A percentile compares a stretch with the other conserved stretches of the same genome.
These are phyloP conservation scores for Dioscorea alata DNA, from an alignment of 106 monocot genomes.

Conservation along the genomic window DNA sequence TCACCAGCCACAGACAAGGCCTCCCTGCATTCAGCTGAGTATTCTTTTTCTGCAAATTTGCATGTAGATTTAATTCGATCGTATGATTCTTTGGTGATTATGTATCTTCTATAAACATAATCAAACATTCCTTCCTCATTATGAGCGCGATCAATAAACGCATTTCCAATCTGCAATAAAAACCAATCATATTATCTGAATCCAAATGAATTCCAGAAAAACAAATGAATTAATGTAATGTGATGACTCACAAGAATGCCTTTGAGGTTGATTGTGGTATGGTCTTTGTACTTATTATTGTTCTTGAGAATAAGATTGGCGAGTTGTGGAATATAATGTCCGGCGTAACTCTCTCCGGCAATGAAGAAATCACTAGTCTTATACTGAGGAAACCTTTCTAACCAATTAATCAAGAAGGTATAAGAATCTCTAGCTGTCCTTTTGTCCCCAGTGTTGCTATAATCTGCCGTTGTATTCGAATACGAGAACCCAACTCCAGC, in stretches of 20 bases:
- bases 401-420: slow-evolving; percentile 16
- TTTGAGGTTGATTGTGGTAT: slow-evolving; percentile 24
- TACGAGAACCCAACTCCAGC: slow-evolving; percentile 27
- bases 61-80: neutral
- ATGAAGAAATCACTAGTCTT: slow-evolving; percentile 14
- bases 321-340: slow-evolving; percentile 16
- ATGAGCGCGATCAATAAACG: neutral
- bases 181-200: neutral
- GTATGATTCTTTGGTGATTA: slow-evolving; percentile 18
- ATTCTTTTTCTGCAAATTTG: slow-evolving; percentile 6
- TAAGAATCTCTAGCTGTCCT: slow-evolving; percentile 6
- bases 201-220: neutral
- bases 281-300: neutral
- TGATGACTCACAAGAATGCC: slow-evolving; percentile 18
- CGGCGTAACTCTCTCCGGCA: slow-evolving; percentile 27
- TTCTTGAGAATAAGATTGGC: slow-evolving; percentile 6
- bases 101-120: slow-evolving; percentile 16
- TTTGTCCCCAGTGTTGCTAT: neutral
- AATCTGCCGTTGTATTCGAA: slow-evolving; percentile 20
- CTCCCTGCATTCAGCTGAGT: neutral
- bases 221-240: neutral
- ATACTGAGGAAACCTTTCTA: slow-evolving; percentile 24
- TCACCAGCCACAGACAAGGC: neutral
- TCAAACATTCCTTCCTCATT: slow-evolving; percentile 5
- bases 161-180: slow-evolving; percentile 24